Percentiles rank a stretch among this genome's conserved stretches.
These are phyloP conservation scores for Ramaria sp. DNA, from an alignment of 768 basidiomycete genomes.

Conservation along the genomic window DNA sequence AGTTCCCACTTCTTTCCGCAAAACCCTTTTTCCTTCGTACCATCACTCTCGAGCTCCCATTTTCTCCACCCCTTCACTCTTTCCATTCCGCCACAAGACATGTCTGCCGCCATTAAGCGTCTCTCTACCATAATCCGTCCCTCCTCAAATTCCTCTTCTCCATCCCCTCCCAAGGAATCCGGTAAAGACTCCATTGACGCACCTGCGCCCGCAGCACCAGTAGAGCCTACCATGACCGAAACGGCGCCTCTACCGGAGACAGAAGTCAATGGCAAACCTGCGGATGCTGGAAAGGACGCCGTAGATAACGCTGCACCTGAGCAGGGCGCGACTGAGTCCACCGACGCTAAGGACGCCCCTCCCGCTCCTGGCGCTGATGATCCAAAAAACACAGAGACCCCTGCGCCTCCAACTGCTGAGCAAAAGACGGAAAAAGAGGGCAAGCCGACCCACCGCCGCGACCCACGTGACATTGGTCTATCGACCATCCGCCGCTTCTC, in stretches of 20 bases:
- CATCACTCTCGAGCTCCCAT: too few species aligned
- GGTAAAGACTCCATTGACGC: not conserved
- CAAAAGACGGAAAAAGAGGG: not conserved
- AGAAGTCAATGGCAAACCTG: not conserved
- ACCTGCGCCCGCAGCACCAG: not conserved
- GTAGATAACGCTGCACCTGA: not conserved
- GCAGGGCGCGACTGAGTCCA: not conserved
- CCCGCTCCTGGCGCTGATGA: not conserved
- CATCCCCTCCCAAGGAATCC: conserved; percentile 2
- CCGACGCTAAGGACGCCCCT: not conserved
- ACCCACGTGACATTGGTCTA: conserved; percentile 2
- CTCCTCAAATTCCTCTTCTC: not conserved
- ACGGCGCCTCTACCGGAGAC: not conserved
- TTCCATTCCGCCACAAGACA: not conserved
- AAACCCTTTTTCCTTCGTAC: too few species aligned
- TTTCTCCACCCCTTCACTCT: not conserved
- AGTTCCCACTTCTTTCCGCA: too few species aligned
- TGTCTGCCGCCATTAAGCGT: conserved; percentile 6
- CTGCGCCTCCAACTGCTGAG: not conserved
- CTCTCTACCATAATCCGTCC: conserved; percentile 7
- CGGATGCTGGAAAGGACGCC: not conserved
- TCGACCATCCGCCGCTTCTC: conserved; percentile 7
- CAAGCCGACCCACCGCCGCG: not conserved
- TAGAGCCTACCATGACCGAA: not conserved
- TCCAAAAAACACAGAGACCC: not conserved